These are phyloP conservation scores for Cerrena zonata DNA, from an alignment of 1,284 basidiomycete genomes.

Conservation along the genomic window DNA sequence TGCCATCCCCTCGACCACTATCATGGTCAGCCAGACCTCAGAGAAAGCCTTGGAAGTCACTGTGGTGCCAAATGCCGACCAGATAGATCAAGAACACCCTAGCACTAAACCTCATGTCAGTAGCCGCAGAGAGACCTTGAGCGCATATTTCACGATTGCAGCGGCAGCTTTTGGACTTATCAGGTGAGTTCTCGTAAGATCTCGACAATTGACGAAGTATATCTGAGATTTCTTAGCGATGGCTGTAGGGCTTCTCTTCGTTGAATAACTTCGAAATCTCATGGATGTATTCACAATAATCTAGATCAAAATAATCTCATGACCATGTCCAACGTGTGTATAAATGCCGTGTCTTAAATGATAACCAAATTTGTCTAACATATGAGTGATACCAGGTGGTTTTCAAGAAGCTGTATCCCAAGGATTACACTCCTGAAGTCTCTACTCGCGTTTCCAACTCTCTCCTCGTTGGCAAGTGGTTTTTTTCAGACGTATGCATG, in stretches of 20 bases:
- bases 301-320: slow-evolving; percentile 66
- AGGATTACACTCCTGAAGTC: slow-evolving; percentile 51
- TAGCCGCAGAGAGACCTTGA: slow-evolving; percentile 38
- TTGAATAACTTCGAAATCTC: slow-evolving; percentile 3
- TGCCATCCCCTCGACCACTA: background rate
- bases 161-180: slow-evolving; percentile 64
- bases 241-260: slow-evolving; percentile 43
- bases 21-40: background rate
- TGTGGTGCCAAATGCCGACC: background rate
- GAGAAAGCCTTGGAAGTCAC: background rate
- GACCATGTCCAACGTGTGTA: slow-evolving; percentile 56
- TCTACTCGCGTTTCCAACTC: slow-evolving; percentile 72
- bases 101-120: background rate
- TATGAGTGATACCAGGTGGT: slow-evolving; percentile 38
- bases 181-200: slow-evolving; percentile 27
- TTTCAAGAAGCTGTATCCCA: slow-evolving; percentile 57
- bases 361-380: slow-evolving; percentile 1
- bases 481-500: background rate
- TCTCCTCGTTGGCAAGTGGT: slow-evolving; percentile 56
- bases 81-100: background rate
- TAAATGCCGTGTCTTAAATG: background rate
- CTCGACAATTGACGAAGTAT: background rate
- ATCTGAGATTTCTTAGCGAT: slow-evolving; percentile 30
- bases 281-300: background rate
- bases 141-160: slow-evolving; percentile 56